Conservation (phyloP, 73 alveolate genomes). For the Paraurostyla sp. region DNA sequence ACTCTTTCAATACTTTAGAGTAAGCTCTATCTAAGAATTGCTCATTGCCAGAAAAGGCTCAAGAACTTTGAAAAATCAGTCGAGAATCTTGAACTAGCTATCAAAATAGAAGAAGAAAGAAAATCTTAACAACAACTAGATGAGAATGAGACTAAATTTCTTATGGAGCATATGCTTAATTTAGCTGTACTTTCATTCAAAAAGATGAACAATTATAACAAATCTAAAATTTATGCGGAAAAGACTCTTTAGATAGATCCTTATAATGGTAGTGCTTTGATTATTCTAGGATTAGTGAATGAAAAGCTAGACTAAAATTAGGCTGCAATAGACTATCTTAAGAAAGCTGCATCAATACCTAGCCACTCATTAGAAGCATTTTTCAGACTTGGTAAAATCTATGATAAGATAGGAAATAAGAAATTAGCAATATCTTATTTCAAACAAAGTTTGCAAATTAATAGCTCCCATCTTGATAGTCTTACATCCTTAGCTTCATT, state of each 20-base stretch:
- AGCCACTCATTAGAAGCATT: constrained; percentile 45
- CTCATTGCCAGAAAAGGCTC: constrained; percentile 58
- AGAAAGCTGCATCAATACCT: constrained; percentile 14
- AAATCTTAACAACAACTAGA: too few species aligned
- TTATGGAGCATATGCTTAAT: constrained; percentile 39
- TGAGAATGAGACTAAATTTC: neutral
- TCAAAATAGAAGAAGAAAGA: constrained; percentile 6
- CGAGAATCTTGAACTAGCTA: constrained; percentile 50
- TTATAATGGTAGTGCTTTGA: constrained; percentile 43
- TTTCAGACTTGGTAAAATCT: constrained; percentile 58
- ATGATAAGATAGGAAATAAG: constrained; percentile 52
- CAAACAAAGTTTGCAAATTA: constrained; percentile 3
- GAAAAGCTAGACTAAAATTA: constrained; percentile 22
- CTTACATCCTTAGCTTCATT: constrained; percentile 24
- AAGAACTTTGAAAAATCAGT: constrained; percentile 51
- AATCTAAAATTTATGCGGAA: constrained; percentile 27
- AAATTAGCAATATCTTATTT: constrained; percentile 32
- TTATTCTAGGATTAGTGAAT: constrained; percentile 27
- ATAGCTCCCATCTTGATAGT: constrained; percentile 47
- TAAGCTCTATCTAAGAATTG: constrained; percentile 51
- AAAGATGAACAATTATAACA: neutral
- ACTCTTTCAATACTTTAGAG: neutral
- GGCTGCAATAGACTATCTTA: constrained; percentile 47
- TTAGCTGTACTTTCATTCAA: neutral
- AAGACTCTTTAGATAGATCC: neutral